Conservation (phyloP, 169 alveolate genomes). For the Eimeria tenella region DNA sequence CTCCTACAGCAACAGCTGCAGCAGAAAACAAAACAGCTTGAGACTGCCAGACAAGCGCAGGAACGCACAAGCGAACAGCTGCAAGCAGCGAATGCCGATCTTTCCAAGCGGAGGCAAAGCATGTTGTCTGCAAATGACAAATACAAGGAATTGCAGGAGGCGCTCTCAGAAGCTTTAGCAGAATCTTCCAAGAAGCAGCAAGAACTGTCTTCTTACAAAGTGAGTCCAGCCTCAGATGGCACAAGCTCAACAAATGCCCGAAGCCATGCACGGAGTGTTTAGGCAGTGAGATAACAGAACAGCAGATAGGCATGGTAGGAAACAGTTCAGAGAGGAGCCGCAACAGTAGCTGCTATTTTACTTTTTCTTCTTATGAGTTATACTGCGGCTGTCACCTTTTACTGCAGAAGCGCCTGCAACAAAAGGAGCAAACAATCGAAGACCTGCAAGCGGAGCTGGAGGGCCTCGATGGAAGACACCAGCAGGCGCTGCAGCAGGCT, state of each 20-base stretch:
- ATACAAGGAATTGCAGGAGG: neutral
- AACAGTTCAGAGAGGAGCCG: too few species aligned
- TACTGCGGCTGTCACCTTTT: slow-evolving; percentile 4
- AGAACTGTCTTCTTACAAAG: slow-evolving; percentile 25
- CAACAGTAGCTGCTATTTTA: neutral
- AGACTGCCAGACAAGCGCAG: slow-evolving; percentile 4
- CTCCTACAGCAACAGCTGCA: slow-evolving; percentile 49
- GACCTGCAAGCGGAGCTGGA: slow-evolving; percentile 57
- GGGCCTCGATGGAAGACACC: neutral
- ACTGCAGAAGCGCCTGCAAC: slow-evolving; percentile 58
- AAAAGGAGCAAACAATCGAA: neutral
- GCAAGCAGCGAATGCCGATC: slow-evolving; percentile 30
- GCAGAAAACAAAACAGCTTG: slow-evolving; percentile 27
- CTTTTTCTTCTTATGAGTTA: neutral
- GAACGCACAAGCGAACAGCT: neutral
- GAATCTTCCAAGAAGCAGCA: neutral
- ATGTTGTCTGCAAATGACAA: slow-evolving; percentile 3
- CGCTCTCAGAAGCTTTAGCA: slow-evolving; percentile 8
- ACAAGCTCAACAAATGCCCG: neutral
- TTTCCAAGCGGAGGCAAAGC: neutral
- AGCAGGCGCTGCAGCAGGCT: slow-evolving; percentile 27
- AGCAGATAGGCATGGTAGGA: too few species aligned
- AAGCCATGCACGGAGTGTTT: neutral
- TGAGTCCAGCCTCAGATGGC: neutral
- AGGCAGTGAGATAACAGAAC: neutral